These are phyloP conservation scores for Camillea tinctor DNA, from an alignment of 2,329 filamentous ascomycete genomes.

Conservation along the genomic window DNA sequence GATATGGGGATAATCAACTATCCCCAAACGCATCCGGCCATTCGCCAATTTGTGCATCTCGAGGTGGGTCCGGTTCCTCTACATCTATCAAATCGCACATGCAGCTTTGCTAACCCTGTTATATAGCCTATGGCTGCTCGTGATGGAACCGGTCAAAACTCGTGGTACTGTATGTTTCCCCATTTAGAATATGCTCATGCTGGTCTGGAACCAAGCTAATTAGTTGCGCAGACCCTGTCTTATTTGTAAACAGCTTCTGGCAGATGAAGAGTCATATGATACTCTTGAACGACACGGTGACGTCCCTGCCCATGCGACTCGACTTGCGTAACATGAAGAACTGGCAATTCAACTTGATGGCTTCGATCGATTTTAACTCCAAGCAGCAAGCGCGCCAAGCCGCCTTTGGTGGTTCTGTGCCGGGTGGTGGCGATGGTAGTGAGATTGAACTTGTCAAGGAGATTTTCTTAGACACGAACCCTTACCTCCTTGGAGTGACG, in stretches of 20 bases:
- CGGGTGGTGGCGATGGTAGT: constrained; percentile 81
- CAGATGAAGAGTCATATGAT: constrained; percentile 90
- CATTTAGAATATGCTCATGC: not conserved
- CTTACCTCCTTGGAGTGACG: constrained; percentile 83
- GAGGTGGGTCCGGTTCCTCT: constrained; percentile 46
- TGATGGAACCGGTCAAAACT: constrained; percentile 80
- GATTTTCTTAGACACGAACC: constrained; percentile 89
- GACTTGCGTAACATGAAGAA: constrained; percentile 76
- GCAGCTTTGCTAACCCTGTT: constrained; percentile 4
- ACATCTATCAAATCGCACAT: not conserved
- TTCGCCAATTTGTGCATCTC: constrained; percentile 74
- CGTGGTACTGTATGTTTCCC: constrained; percentile 70
- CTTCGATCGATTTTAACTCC: constrained; percentile 81
- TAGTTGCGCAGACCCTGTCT: constrained; percentile 64
- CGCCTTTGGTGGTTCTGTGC: constrained; percentile 67
- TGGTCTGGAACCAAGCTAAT: constrained; percentile 12
- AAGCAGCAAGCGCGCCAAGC: constrained; percentile 79
- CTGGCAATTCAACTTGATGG: constrained; percentile 88
- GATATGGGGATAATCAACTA: constrained; percentile 71
- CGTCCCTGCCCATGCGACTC: constrained; percentile 76
- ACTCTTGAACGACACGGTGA: constrained; percentile 85
- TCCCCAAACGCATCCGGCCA: constrained; percentile 66
- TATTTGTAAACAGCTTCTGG: constrained; percentile 97
- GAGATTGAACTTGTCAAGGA: constrained; percentile 98
- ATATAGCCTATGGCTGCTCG: constrained; percentile 65